phyloP scores from a whole-genome alignment of 2,329 filamentous ascomycete species.

The Pseudogymnoascus verrucosus region DNA sequence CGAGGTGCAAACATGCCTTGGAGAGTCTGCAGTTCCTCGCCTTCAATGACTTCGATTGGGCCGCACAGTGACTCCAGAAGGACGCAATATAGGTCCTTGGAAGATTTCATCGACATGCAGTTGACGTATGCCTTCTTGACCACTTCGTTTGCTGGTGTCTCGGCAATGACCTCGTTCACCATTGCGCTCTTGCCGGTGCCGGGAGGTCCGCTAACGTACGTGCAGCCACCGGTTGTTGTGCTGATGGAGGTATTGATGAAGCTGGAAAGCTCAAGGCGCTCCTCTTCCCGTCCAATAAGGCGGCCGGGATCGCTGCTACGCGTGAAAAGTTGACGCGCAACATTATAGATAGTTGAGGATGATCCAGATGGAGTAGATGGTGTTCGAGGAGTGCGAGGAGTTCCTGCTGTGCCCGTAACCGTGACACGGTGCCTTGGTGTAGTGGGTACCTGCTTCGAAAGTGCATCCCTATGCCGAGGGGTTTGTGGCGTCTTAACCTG shows the following conservation, averaged over 20 bases:
- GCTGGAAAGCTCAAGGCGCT: constrained; percentile 53
- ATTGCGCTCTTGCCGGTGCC: constrained; percentile 96
- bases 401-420: constrained; percentile 65
- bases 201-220: constrained; percentile 92
- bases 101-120: constrained; percentile 92
- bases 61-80: constrained; percentile 63
- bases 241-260: constrained; percentile 62
- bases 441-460: constrained; percentile 58
- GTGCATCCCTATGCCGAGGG: constrained; percentile 70
- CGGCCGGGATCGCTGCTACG: constrained; percentile 38
- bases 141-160: constrained; percentile 40
- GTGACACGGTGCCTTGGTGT: constrained; percentile 82
- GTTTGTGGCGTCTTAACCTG: constrained; percentile 62
- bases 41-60: constrained; percentile 51
- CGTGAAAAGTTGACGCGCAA: constrained; percentile 79
- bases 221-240: constrained; percentile 61
- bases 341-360: constrained; percentile 72
- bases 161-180: constrained; percentile 67
- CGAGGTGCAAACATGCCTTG: constrained; percentile 63
- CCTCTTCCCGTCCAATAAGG: constrained; percentile 32
- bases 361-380: constrained; percentile 58
- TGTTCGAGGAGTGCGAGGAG: constrained; percentile 70
- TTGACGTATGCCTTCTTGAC: constrained; percentile 78
- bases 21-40: constrained; percentile 59
- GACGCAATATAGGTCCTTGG: constrained; percentile 75